Evolutionary conservation across 1,139 yeast genomes (phyloP), one percentile per base, ranked within the genome.

Genomic region (Starmera stellimalicola): DNA sequence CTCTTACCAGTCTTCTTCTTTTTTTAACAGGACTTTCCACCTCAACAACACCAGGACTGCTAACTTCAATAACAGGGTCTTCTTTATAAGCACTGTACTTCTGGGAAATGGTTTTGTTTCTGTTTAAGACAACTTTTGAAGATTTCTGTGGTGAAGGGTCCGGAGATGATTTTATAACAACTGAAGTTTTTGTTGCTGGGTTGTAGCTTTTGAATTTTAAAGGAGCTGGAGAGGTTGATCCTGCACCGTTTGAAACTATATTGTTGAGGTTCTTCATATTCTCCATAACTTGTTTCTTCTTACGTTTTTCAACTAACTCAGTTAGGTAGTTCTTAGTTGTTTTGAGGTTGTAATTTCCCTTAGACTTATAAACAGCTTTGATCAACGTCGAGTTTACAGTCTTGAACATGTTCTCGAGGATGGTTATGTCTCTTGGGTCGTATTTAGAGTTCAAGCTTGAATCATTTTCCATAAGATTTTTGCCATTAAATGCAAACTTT

Each of bases 281-380:
- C 8, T 30, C 28, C 18, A 38, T 7, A 18, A 38, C 30, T n/a
- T 39, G 43, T 10, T 39, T 32, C 11, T 38, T 34, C 16, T 47
- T 49, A 20, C 52, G 43, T 30, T 38, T 45, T 34, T 49, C 54
- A 10, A 48, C 42, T 6, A 60, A 45, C n/a, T 48, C 42, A 5
- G 51, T 46, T 27, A 78, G 55, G 57, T 74, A 63, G 34, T 60
- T 63, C 22, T 76, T 66, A 11, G 80, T 69, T 33, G 69, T 68
- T 37, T 76, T 63, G 22, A 76, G 52, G 38, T 76, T 69, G 9
- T 76, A 74, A 27, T 37, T 37, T 33, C 73, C 69, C 27, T 75
- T 77, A 23, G 71, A 68, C 33, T 72, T 76, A 48, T 76, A 73
- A 2, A 79, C 80, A 33, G 73, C 73, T 41, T 73, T 68, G 25